Conservation (phyloP, 1,284 basidiomycete genomes). For the Tilletia setariae region DNA sequence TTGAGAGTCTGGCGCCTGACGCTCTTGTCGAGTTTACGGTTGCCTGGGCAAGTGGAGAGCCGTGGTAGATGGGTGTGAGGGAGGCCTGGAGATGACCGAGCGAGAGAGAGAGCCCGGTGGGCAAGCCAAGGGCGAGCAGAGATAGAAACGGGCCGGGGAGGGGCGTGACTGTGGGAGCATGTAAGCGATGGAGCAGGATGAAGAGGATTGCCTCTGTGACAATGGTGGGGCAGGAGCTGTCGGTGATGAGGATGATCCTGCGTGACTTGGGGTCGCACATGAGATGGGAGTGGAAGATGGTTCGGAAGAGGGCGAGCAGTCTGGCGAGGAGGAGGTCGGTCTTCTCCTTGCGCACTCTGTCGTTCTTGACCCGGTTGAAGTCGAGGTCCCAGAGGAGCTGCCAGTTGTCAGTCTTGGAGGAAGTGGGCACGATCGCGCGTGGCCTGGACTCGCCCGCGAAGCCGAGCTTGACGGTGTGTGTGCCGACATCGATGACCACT, state of each 20-base stretch:
- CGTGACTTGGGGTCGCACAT: constrained; percentile 88
- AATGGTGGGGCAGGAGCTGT: constrained; percentile 76
- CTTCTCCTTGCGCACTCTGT: constrained; percentile 30
- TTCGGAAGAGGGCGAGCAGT: constrained; percentile 36
- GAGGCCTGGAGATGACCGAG: constrained; percentile 85
- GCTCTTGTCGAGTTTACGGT: background rate
- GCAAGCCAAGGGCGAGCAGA: constrained; percentile 76
- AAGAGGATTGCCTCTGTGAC: constrained; percentile 83
- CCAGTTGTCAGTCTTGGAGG: background rate
- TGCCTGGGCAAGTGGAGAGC: constrained; percentile 27
- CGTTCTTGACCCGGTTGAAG: constrained; percentile 27
- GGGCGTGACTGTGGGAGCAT: constrained; percentile 57
- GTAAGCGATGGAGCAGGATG: constrained; percentile 82
- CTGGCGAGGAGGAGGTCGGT: constrained; percentile 31
- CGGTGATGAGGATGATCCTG: constrained; percentile 86
- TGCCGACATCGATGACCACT: constrained; percentile 47
- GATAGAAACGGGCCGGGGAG: constrained; percentile 70
- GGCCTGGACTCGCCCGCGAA: constrained; percentile 47
- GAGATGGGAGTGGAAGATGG: constrained; percentile 65
- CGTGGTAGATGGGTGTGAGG: constrained; percentile 66
- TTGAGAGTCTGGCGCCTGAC: background rate
- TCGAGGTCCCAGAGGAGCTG: constrained; percentile 36
- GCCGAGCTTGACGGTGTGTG: constrained; percentile 41
- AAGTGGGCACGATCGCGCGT: constrained; percentile 20
- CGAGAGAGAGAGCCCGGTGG: constrained; percentile 88